Base-by-base conservation (phyloP, 768 basidiomycete genomes). In the Russula sp. region DNA sequence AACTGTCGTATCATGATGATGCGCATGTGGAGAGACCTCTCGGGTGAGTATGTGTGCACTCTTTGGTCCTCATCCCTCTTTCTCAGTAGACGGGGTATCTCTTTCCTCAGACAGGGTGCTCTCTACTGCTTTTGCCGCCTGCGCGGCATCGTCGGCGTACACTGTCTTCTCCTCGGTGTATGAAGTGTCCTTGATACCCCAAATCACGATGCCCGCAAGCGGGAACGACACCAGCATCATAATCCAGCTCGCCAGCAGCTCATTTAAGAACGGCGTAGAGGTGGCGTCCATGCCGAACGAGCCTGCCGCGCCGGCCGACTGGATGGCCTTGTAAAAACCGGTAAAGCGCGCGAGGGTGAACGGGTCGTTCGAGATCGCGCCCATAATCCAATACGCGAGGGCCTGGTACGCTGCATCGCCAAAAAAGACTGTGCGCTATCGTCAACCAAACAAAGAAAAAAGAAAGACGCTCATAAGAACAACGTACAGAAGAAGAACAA, bases 221-320 rank as follows among this genome's bases (percentile, higher is more conserved):
- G 75, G 74, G 69, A 75, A 73, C 40, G 74, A 75, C 27, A 69
- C 62, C 53, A 77, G 68, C 71, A 77, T 72, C 66, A 76, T 52
- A 37, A 66, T 31, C 75, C 75, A 76, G 59, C 70, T 71, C 37
- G 73, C 74, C 48, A 77, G 71, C 60, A 70, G 71, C 66, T 80
- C 79, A 68, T 77, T 79, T 18, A 79, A 71, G 69, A 71, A 77
- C 35, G 78, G 77, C n/a, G 78, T 77, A 42, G 61, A 49, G 6
- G 76, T 75, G 2, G 78, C 79, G 68, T 80, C 79, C 77, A 80
- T 78, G 32, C 78, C 79, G 66, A 75, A 80, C 37, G 71, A 73
- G 52, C 76, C 75, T 14, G 78, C 78, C 18, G 68, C 61, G 22
- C 78, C 78, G 2, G 72, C 72, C 35, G 70, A 71, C 66, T 75